These are phyloP conservation scores for Aspergillus japonicus DNA, from an alignment of 2,329 filamentous ascomycete species.

Conservation along the genomic window DNA sequence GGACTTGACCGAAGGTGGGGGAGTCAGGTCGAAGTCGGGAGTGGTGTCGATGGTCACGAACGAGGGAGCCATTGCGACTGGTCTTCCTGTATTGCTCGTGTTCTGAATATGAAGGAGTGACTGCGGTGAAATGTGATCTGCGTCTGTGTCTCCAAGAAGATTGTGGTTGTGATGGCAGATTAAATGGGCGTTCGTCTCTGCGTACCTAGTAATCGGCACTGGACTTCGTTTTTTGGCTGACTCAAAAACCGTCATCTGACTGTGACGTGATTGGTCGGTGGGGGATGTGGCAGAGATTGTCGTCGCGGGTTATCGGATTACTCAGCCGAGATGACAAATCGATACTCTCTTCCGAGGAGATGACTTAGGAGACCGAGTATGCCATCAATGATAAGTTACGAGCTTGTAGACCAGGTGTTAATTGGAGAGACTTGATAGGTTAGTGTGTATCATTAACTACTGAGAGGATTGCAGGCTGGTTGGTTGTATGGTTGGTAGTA, in stretches of 20 bases:
- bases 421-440: background rate
- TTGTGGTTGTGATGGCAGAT: background rate
- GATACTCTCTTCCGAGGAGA: background rate
- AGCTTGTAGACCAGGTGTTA: background rate
- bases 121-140: background rate
- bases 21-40: conserved; percentile 50
- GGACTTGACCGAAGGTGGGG: conserved; percentile 28
- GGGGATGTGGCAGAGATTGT: conserved; percentile 4
- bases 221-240: conserved; percentile 4
- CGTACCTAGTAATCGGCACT: background rate
- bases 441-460: background rate
- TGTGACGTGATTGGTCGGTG: conserved; percentile 4
- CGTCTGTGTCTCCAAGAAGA: background rate
- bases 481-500: too few relatives aligned
- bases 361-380: background rate
- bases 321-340: conserved; percentile 4
- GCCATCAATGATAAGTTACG: background rate
- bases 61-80: conserved; percentile 15
- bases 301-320: conserved; percentile 4
- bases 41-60: conserved; percentile 53
- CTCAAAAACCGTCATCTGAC: conserved; percentile 8
- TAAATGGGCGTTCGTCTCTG: background rate
- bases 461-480: too few relatives aligned
- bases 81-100: conserved; percentile 1
- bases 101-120: background rate